Percentiles rank a stretch among this genome's conserved stretches.
These are phyloP conservation scores for Naganishia randhawae DNA, from an alignment of 768 basidiomycete genomes.

Conservation along the genomic window DNA sequence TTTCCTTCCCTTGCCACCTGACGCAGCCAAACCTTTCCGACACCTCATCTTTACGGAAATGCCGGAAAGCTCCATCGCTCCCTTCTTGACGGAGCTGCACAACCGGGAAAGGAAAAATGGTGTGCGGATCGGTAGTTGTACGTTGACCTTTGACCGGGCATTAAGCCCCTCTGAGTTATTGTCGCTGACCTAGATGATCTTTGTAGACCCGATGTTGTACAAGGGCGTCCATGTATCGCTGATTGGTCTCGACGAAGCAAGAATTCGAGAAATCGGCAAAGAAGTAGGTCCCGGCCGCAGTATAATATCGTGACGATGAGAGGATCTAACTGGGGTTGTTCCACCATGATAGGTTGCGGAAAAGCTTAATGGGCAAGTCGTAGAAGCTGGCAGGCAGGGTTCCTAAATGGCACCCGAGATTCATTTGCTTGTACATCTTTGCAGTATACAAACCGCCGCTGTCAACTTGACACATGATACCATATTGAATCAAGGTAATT, in stretches of 20 bases:
- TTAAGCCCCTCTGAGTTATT: no score
- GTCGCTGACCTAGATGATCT: neutral
- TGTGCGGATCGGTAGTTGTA: conserved; percentile 65
- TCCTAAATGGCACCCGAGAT: no score
- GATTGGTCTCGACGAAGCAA: conserved; percentile 55
- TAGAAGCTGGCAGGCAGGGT: conserved; percentile 48
- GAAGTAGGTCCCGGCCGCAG: conserved; percentile 45
- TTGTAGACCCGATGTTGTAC: conserved; percentile 33
- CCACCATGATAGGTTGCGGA: conserved; percentile 43
- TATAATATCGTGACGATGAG: neutral
- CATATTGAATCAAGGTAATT: no score
- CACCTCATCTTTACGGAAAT: conserved; percentile 79
- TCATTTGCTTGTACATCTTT: no score
- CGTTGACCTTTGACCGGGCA: neutral
- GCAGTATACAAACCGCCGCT: no score
- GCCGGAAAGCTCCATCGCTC: conserved; percentile 80
- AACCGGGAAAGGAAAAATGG: conserved; percentile 69
- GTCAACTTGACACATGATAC: no score
- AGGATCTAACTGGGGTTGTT: neutral
- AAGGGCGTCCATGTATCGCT: conserved; percentile 67
- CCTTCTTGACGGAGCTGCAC: conserved; percentile 75
- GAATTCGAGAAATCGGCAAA: conserved; percentile 50
- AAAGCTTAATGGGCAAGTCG: conserved; percentile 52
- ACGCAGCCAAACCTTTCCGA: conserved; percentile 66
- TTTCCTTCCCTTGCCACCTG: conserved; percentile 75